A percentile compares a stretch with the other conserved stretches of the same genome.
Evolutionary conservation across 441 rosid species (phyloP).

Genomic region (Flueggea neowawraea): DNA sequence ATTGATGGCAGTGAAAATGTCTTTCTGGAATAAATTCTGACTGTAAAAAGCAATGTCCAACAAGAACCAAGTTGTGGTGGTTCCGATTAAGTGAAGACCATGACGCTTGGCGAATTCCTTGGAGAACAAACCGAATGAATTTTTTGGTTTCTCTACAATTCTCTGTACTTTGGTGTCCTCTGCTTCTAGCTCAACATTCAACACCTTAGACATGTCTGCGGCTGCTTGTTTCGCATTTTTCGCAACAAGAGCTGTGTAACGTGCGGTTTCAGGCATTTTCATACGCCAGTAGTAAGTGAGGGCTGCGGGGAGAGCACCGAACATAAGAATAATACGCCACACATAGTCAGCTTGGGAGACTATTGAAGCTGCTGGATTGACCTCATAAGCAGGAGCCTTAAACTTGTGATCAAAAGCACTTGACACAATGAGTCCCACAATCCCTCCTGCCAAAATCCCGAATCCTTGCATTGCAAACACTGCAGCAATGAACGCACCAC

Average conservation of each 20-base stretch:
- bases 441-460: constrained; percentile 70
- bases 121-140: constrained; percentile 50
- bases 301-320: constrained; percentile 72
- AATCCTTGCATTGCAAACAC: constrained; percentile 94
- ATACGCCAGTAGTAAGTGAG: constrained; percentile 71
- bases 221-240: constrained; percentile 68
- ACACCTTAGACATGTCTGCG: constrained; percentile 68
- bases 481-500: constrained; percentile 86
- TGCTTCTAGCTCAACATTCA: constrained; percentile 53
- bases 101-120: constrained; percentile 48
- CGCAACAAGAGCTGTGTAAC: constrained; percentile 82
- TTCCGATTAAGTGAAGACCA: constrained; percentile 67
- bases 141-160: constrained; percentile 5
- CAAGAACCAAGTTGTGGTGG: too few species aligned
- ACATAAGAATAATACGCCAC: constrained; percentile 70
- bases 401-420: constrained; percentile 37
- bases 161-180: constrained; percentile 36
- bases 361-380: constrained; percentile 42
- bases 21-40: too few species aligned
- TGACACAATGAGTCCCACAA: constrained; percentile 49
- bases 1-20: too few species aligned
- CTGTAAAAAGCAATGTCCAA: too few species aligned
- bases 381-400: constrained; percentile 39
- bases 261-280: constrained; percentile 86
- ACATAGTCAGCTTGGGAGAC: constrained; percentile 59